Percentiles rank a stretch among this genome's conserved stretches.
Conservation (phyloP, 2,329 filamentous ascomycete genomes). For the Aspergillus viridinutans region DNA sequence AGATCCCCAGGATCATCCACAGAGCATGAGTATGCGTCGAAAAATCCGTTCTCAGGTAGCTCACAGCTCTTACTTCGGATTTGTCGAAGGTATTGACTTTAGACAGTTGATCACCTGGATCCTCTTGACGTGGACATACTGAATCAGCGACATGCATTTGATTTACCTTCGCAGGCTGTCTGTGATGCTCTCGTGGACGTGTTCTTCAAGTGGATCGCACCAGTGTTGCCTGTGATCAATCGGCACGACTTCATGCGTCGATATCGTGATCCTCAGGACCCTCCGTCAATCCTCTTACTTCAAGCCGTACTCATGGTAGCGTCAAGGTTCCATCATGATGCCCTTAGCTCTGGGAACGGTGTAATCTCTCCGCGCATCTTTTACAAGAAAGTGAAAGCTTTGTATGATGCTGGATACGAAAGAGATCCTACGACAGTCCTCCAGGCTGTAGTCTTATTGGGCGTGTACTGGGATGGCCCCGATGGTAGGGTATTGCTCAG, state of each 20-base stretch:
- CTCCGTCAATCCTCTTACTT: slow-evolving; percentile 8
- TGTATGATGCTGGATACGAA: slow-evolving; percentile 13
- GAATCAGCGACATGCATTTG: slow-evolving; percentile 8
- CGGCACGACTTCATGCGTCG: slow-evolving; percentile 8
- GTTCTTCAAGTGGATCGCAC: slow-evolving; percentile 12
- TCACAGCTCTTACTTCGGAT: background rate
- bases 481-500: slow-evolving; percentile 7
- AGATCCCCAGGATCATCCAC: too few species aligned
- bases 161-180: slow-evolving; percentile 1
- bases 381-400: slow-evolving; percentile 12
- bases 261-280: slow-evolving; percentile 1
- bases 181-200: slow-evolving; percentile 7
- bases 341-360: background rate
- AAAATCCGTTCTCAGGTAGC: background rate
- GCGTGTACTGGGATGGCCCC: slow-evolving; percentile 12
- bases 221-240: slow-evolving; percentile 9
- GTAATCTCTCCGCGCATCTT: slow-evolving; percentile 4
- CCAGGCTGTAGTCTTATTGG: slow-evolving; percentile 9
- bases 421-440: slow-evolving; percentile 1
- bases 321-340: slow-evolving; percentile 1
- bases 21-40: background rate
- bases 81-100: background rate
- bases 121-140: slow-evolving; percentile 11
- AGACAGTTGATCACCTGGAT: slow-evolving; percentile 3
- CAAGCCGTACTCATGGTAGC: slow-evolving; percentile 13